Percentiles rank a stretch among this genome's conserved stretches.
These are phyloP conservation scores for Sesbania bispinosa DNA, from an alignment of 306 rosid species.

Conservation along the genomic window DNA sequence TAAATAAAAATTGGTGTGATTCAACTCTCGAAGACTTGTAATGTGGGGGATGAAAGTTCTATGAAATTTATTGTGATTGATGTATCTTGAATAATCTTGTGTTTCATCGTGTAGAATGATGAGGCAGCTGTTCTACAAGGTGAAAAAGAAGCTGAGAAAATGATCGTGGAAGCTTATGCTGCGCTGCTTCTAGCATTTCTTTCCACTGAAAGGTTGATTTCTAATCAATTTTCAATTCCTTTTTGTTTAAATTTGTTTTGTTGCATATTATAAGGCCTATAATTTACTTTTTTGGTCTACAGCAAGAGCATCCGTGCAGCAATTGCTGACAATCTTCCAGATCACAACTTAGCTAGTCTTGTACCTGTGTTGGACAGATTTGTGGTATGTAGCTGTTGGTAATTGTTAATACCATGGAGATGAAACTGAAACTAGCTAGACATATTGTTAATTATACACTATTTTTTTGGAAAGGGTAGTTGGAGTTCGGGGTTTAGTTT, in stretches of 20 bases:
- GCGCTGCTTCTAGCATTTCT: constrained; percentile 56
- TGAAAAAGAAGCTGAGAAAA: constrained; percentile 88
- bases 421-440: background rate
- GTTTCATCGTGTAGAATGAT: constrained; percentile 58
- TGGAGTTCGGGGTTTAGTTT: background rate
- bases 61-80: background rate
- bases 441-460: background rate
- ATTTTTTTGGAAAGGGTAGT: background rate
- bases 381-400: constrained; percentile 58
- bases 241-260: background rate
- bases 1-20: background rate
- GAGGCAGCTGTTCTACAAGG: constrained; percentile 83
- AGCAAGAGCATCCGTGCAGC: constrained; percentile 47
- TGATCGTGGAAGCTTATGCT: constrained; percentile 53
- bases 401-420: background rate
- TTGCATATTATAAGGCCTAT: background rate
- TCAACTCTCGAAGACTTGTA: background rate
- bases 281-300: constrained; percentile 13
- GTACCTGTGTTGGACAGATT: constrained; percentile 98
- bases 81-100: constrained; percentile 20
- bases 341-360: constrained; percentile 59
- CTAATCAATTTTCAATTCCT: background rate
- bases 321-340: constrained; percentile 50
- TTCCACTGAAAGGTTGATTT: constrained; percentile 47
- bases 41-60: background rate